Evolutionary conservation across 129 eudicot genomes (phyloP).

Genomic region (Flaveria bidentis): DNA sequence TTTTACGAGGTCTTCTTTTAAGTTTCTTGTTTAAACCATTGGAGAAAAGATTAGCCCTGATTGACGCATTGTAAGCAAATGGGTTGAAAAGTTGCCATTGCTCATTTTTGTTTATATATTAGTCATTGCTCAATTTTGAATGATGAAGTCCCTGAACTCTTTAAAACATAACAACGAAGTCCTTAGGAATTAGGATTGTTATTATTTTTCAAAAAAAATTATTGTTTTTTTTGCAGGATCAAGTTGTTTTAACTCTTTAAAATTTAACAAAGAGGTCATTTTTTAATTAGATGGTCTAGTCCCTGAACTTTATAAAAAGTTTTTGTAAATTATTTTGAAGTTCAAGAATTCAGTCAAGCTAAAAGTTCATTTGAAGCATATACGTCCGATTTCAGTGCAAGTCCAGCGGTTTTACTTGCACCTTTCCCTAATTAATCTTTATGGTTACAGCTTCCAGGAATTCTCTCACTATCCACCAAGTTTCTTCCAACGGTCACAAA

Average conservation of each 20-base stretch:
- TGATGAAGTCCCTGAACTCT: background rate
- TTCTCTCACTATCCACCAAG: constrained; percentile 78
- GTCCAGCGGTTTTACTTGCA: background rate
- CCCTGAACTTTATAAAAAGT: background rate
- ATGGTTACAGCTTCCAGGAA: constrained; percentile 74
- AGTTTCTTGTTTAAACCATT: background rate
- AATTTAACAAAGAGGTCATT: background rate
- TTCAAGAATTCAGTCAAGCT: background rate
- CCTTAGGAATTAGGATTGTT: background rate
- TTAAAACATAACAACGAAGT: background rate
- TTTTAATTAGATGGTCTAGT: background rate
- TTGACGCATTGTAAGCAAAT: background rate
- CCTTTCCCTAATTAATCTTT: background rate
- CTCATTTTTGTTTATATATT: background rate
- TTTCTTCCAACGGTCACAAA: constrained; percentile 83
- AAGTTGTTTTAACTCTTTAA: background rate
- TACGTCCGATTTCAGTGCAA: background rate
- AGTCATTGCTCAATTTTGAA: background rate
- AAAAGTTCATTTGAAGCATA: background rate
- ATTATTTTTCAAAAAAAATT: background rate
- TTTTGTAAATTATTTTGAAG: background rate
- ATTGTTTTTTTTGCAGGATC: background rate
- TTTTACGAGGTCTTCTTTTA: background rate
- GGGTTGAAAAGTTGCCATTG: background rate
- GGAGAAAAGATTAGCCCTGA: background rate